Conservation (phyloP, 352 stramenopile genomes). For the Phytophthora sansomeana region DNA sequence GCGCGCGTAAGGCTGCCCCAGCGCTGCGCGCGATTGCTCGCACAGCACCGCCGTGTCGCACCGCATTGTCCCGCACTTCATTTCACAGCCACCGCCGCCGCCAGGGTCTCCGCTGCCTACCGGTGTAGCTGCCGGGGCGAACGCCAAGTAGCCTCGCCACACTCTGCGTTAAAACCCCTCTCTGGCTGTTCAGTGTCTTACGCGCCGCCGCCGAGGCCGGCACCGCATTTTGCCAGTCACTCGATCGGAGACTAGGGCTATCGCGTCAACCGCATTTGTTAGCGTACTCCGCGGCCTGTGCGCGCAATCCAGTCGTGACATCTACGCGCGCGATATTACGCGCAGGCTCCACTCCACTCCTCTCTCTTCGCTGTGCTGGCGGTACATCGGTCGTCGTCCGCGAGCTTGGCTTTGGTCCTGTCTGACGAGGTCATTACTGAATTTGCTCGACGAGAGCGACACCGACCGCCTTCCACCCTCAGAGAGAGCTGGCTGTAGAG, state of each 20-base stretch:
- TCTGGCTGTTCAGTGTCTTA: too few relatives aligned
- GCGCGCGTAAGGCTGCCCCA: conserved; percentile 16
- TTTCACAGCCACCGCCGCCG: not conserved
- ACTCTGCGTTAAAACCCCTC: too few relatives aligned
- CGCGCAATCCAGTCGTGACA: conserved; percentile 25
- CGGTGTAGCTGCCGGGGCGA: too few relatives aligned
- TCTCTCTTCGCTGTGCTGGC: conserved; percentile 11
- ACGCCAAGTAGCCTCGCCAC: too few relatives aligned
- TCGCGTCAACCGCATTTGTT: conserved; percentile 30
- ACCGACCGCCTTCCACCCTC: conserved; percentile 12
- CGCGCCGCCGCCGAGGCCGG: too few relatives aligned
- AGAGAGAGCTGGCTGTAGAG: not conserved
- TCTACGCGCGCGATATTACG: conserved; percentile 21
- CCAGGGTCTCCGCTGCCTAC: not conserved
- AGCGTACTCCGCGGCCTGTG: conserved; percentile 9
- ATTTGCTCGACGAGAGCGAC: conserved; percentile 29
- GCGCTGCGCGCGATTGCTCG: conserved; percentile 20
- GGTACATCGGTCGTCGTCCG: conserved; percentile 8
- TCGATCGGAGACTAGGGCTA: conserved; percentile 13
- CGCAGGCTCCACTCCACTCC: not conserved
- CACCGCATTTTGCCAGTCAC: conserved; percentile 10
- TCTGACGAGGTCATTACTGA: conserved; percentile 40
- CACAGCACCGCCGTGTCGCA: conserved; percentile 19
- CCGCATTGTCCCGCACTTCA: conserved; percentile 8
- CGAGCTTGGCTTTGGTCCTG: too few relatives aligned